Base-by-base conservation (phyloP, 2,329 filamentous ascomycete genomes). In the Chaetothyriales sp. region DNA sequence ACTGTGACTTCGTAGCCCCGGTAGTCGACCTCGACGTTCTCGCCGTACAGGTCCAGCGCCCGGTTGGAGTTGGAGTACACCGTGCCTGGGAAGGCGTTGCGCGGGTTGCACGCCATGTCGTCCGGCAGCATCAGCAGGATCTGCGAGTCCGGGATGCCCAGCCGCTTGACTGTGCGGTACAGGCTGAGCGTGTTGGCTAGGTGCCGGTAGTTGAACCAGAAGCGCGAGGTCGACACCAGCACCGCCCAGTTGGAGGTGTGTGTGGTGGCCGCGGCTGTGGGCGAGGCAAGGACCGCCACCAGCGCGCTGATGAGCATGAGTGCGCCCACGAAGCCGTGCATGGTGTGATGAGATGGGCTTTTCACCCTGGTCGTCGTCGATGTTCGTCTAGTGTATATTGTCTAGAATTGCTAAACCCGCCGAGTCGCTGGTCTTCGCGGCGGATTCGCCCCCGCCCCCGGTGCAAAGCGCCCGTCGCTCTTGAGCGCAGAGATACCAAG, bases 41-140 rank as follows among this genome's bases (percentile, higher is more conserved):
- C 89, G 55, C 93, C 92, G 66, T 98, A 98, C 4, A 98, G 75
- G 64, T 98, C 92, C 47, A 98, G 83, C 7, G 87, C 88, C 57
- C 92, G 85, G 67, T 95, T 89, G 39, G 92, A 89, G 65, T 98
- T 96, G 70, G 92, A 95, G 76, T 96, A 98, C 26, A 98, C 92
- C 49, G 89, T 95, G 49, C 92, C 92, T 0, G 92, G 89, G 67
- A 98, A 98, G 47, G 89, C 88, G 66, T 98, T 98, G 62, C 92
- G 87, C 28, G 92, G 92, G 70, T 98, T 98, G 75, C 92, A 98
- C 42, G 92, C 92, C 87, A 98, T 96, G 72, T 98, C 92, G 67
- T 98, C 92, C 19, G 92, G 92, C n/a, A 98, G 80, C 89, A 98
- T 96, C 59, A 98, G 84, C 66, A 98, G 96, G 70, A 98, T 98